Conservation (phyloP, 2,329 filamentous ascomycete species). For the Colletotrichum sublineola region DNA sequence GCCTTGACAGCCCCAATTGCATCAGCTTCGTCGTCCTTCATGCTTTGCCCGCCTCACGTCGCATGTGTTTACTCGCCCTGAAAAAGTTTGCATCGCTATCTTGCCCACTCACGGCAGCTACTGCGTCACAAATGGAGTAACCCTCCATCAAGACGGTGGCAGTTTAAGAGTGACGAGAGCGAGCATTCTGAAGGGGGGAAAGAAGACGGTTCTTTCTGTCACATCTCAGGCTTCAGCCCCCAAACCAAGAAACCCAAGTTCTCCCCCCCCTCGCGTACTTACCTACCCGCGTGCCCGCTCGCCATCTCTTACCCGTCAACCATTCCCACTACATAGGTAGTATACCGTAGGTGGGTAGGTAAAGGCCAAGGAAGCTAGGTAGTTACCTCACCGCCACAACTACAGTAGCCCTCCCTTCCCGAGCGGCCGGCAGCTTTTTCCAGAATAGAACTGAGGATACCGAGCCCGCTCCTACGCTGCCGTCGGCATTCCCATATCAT, state of each 20-base stretch:
- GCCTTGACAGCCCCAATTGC: background rate
- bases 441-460: background rate
- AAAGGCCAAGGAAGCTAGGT: no score
- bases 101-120: background rate
- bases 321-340: background rate
- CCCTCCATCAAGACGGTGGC: background rate
- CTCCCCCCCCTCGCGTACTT: background rate
- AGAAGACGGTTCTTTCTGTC: background rate
- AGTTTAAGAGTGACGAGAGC: background rate
- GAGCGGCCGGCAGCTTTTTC: constrained; percentile 2
- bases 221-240: constrained; percentile 28
- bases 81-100: background rate
- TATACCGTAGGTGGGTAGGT: background rate
- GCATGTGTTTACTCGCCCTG: background rate
- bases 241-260: background rate
- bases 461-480: constrained; percentile 8
- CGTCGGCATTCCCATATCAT: background rate
- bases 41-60: background rate
- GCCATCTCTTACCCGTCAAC: constrained; percentile 8
- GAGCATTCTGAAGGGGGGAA: background rate
- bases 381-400: no score
- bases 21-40: background rate
- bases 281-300: constrained; percentile 5
- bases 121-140: background rate
- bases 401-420: constrained; percentile 3